A percentile compares a stretch with the other conserved stretches of the same genome.
Conservation (phyloP, 768 basidiomycete species). For the Agrocybe praecox region DNA sequence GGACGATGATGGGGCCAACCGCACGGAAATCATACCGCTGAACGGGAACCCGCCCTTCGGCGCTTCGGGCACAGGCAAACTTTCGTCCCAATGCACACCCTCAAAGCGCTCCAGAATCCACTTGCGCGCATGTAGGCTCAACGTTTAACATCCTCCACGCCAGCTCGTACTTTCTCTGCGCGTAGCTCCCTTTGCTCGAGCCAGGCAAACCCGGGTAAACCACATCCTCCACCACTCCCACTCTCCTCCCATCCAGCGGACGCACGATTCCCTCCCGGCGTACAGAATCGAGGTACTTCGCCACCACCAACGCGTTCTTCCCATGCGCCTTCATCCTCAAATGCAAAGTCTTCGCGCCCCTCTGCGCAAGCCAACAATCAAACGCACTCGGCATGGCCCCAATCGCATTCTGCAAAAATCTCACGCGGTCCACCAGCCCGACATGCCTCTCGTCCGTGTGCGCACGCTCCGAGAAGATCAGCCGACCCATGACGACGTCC, state of each 20-base stretch:
- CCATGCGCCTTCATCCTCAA: constrained; percentile 90
- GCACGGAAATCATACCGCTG: constrained; percentile 90
- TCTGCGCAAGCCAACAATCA: constrained; percentile 89
- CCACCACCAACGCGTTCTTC: constrained; percentile 76
- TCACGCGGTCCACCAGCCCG: constrained; percentile 54
- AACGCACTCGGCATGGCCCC: constrained; percentile 85
- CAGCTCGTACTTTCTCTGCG: constrained; percentile 49
- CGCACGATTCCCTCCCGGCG: constrained; percentile 28
- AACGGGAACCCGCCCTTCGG: constrained; percentile 75
- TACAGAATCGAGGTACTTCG: constrained; percentile 54
- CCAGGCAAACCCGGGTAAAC: constrained; percentile 82
- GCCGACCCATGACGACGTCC: constrained; percentile 88
- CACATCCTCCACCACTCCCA: constrained; percentile 65
- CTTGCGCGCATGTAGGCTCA: constrained; percentile 69
- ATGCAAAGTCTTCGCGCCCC: constrained; percentile 90
- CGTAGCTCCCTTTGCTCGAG: constrained; percentile 44
- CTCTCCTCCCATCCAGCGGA: neutral
- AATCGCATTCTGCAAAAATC: constrained; percentile 89
- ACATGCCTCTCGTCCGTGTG: constrained; percentile 2
- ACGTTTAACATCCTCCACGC: constrained; percentile 62
- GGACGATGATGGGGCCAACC: neutral
- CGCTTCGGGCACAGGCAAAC: constrained; percentile 1
- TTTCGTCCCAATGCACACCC: neutral
- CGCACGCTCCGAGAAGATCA: constrained; percentile 65
- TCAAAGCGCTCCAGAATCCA: constrained; percentile 1